Percentiles rank a stretch among this genome's conserved stretches.
Evolutionary conservation across 163 green algal species (phyloP).

Genomic region (Chloroidium sp.): DNA sequence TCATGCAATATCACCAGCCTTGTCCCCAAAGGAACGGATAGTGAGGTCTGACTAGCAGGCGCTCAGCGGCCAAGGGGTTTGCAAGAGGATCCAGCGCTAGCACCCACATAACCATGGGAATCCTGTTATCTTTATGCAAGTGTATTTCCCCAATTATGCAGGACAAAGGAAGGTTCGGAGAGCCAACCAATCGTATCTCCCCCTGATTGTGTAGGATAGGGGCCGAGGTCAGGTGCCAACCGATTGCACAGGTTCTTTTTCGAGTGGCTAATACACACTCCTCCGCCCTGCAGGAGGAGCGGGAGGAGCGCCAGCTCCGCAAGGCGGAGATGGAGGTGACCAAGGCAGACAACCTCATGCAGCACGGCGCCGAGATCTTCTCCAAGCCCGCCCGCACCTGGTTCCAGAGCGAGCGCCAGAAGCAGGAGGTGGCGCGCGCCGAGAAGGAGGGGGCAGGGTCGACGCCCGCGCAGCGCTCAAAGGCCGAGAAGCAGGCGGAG

Average conservation of each 20-base stretch:
- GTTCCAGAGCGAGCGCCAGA: conserved; percentile 86
- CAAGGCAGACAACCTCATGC: conserved; percentile 82
- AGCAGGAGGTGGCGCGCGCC: conserved; percentile 26
- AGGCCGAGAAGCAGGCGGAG: conserved; percentile 10
- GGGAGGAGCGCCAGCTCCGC: conserved; percentile 69
- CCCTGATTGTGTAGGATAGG: too few species aligned
- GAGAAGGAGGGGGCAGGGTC: conserved; percentile 16
- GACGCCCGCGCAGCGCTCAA: neutral
- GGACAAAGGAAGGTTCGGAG: too few species aligned
- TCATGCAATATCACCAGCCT: too few species aligned
- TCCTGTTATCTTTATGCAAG: neutral
- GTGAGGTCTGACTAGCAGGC: too few species aligned
- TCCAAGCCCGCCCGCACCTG: conserved; percentile 80
- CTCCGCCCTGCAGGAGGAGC: conserved; percentile 50
- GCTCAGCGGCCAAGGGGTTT: too few species aligned
- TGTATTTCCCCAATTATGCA: neutral
- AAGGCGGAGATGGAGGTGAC: conserved; percentile 75
- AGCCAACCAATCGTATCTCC: too few species aligned
- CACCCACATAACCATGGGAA: neutral
- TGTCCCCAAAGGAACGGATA: too few species aligned
- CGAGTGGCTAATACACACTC: too few species aligned
- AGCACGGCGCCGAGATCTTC: conserved; percentile 90
- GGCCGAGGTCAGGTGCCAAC: too few species aligned
- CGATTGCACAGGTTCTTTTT: too few species aligned
- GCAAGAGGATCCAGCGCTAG: too few species aligned